Conservation (phyloP, 768 basidiomycete species). For the Tulasnella sp. region DNA sequence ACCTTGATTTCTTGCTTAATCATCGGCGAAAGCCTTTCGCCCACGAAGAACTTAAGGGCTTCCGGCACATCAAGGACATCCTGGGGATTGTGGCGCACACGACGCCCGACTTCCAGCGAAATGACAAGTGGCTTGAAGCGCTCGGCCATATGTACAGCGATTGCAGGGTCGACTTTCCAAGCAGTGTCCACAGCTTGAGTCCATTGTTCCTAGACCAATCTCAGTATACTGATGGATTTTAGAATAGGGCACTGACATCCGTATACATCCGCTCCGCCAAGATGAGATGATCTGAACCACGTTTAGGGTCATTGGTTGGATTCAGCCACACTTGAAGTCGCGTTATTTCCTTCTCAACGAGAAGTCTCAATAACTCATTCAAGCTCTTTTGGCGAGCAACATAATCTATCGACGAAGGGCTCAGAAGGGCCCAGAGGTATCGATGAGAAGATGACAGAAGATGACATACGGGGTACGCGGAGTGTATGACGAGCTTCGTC, state of each 20-base stretch:
- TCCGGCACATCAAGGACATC: conserved; percentile 66
- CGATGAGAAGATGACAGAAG: not conserved
- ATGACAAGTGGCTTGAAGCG: conserved; percentile 64
- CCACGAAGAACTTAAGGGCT: conserved; percentile 66
- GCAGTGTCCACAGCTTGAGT: conserved; percentile 49
- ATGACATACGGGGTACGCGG: not conserved
- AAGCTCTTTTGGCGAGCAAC: conserved; percentile 46
- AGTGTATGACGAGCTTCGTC: conserved; percentile 25
- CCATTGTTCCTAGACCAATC: conserved; percentile 45
- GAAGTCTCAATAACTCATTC: conserved; percentile 61
- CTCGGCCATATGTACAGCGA: conserved; percentile 73
- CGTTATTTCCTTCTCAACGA: conserved; percentile 84
- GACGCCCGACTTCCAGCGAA: conserved; percentile 56
- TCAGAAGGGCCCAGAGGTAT: no score
- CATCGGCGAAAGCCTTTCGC: conserved; percentile 41
- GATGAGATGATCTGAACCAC: conserved; percentile 46
- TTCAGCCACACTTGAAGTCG: conserved; percentile 84
- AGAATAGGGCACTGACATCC: conserved; percentile 36
- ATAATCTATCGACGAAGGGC: conserved; percentile 35
- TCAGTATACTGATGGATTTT: not conserved
- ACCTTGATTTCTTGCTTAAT: conserved; percentile 67
- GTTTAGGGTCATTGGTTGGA: conserved; percentile 60
- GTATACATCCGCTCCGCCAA: conserved; percentile 43
- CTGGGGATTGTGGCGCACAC: conserved; percentile 59
- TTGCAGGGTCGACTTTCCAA: conserved; percentile 74